Percentiles rank a stretch among this genome's conserved stretches.
Conservation (phyloP, 2,329 filamentous ascomycete species). For the Fusarium pseudograminearum region DNA sequence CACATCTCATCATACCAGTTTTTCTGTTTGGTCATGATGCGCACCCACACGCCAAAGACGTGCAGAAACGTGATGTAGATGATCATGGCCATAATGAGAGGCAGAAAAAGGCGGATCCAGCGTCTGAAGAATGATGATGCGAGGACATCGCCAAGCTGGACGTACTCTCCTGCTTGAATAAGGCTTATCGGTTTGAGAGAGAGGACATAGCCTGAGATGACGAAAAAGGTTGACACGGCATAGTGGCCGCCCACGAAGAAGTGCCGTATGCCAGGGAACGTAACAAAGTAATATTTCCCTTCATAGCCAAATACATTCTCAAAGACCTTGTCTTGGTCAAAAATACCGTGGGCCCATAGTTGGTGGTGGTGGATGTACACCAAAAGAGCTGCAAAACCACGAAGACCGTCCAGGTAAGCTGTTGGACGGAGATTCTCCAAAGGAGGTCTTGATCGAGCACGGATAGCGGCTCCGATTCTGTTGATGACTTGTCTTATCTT, state of each 20-base stretch:
- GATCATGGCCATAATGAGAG: slow-evolving; percentile 67
- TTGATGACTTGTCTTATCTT: slow-evolving; percentile 19
- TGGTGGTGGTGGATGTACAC: slow-evolving; percentile 74
- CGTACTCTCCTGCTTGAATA: slow-evolving; percentile 58
- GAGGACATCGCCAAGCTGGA: slow-evolving; percentile 58
- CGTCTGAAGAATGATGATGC: slow-evolving; percentile 62
- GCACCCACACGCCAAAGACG: slow-evolving; percentile 60
- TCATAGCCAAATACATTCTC: slow-evolving; percentile 67
- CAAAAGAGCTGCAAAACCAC: slow-evolving; percentile 74
- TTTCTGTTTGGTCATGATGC: slow-evolving; percentile 53
- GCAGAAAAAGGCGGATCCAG: slow-evolving; percentile 63
- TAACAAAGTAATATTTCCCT: slow-evolving; percentile 60
- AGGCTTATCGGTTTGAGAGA: slow-evolving; percentile 62
- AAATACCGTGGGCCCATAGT: slow-evolving; percentile 65
- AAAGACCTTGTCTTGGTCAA: slow-evolving; percentile 55
- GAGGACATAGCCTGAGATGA: slow-evolving; percentile 69
- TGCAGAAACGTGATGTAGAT: slow-evolving; percentile 64
- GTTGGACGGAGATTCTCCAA: slow-evolving; percentile 58
- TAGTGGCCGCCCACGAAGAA: slow-evolving; percentile 73
- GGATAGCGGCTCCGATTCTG: slow-evolving; percentile 25
- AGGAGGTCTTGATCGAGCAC: slow-evolving; percentile 27
- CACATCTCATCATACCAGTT: slow-evolving; percentile 64
- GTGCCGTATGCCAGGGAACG: slow-evolving; percentile 68
- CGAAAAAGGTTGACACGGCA: slow-evolving; percentile 68
- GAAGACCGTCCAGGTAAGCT: slow-evolving; percentile 71